Evolutionary conservation across 1,284 basidiomycete genomes (phyloP).

Genomic region (Ustilago lituana): DNA sequence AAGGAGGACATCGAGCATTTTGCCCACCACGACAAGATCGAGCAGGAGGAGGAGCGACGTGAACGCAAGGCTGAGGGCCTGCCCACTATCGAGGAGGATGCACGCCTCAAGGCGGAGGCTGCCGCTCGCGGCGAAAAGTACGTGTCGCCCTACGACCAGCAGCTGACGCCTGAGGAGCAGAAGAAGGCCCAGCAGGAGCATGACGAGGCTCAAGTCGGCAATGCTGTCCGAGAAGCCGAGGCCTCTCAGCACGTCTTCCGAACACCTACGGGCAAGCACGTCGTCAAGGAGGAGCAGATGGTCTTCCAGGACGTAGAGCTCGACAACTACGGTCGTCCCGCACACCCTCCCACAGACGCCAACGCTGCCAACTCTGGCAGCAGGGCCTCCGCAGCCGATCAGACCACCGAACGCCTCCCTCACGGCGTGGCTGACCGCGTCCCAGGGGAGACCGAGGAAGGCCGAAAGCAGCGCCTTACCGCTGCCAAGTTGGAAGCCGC

Average conservation of each 20-base stretch:
- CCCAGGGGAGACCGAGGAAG: conserved; percentile 61
- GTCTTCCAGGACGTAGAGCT: conserved; percentile 46
- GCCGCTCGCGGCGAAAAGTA: conserved; percentile 56
- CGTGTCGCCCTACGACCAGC: conserved; percentile 60
- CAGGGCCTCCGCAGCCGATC: conserved; percentile 16
- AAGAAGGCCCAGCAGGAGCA: conserved; percentile 55
- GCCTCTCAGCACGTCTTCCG: conserved; percentile 62
- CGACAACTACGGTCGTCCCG: conserved; percentile 51
- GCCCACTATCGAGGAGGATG: conserved; percentile 68
- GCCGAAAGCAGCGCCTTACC: conserved; percentile 52
- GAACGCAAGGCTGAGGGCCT: conserved; percentile 85
- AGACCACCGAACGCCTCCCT: conserved; percentile 25
- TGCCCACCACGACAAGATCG: conserved; percentile 85
- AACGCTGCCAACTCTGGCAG: conserved; percentile 8
- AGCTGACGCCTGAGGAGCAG: conserved; percentile 53
- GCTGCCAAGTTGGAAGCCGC: conserved; percentile 55
- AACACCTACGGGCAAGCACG: conserved; percentile 59
- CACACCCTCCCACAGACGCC: conserved; percentile 43
- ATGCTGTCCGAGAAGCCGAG: conserved; percentile 58
- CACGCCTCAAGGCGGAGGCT: conserved; percentile 49
- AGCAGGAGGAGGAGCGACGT: conserved; percentile 82
- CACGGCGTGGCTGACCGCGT: conserved; percentile 52
- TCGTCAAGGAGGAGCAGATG: conserved; percentile 62
- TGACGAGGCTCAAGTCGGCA: conserved; percentile 50
- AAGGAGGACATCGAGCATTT: conserved; percentile 81